Base-by-base conservation (phyloP, 495 filamentous ascomycete species). In the Platismatia glauca region DNA sequence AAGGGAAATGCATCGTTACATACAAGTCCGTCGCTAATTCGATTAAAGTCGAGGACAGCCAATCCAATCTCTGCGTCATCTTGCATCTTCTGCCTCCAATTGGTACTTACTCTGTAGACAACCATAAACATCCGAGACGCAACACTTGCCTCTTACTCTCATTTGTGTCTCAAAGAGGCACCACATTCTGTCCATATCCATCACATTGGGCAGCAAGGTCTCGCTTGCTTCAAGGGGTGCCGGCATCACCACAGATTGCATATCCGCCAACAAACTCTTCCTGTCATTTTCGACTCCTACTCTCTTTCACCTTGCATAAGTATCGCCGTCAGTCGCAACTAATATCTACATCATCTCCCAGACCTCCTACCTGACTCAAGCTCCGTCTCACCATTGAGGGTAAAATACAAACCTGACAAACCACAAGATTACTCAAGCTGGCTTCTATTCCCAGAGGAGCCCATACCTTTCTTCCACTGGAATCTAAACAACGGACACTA, bases 211-310 rank as follows among this genome's bases (percentile, higher is more conserved):
- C 50, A 53, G 8, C 37, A 55, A 61, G 37, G 65, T 67, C 62
- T 61, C 62, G 61, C 41, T 58, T 67, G 62, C 38, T 60, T 41
- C 65, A 67, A 67, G 65, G 65, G 62, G 65, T 61, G 65, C 61
- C 65, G 57, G 65, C 65, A 67, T 67, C 52, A 34, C 15, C 15
- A 66, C 39, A 38, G 43, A 27, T 61, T 56, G 29, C 60, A 34
- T 43, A 60, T 61, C n/a, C 38, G 55, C 33, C 18, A 31, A 41
- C 34, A 37, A 44, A 41, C 43, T 22, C 46, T 27, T 56, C 60
- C 60, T 50, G 24, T 63, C 33, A 56, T 29, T 53, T 56, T 24
- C 15, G 27, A 46, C 61, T 18, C 39, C 41, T 16, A 35, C 46
- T 57, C 61, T 41, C 61, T 61, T 60, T 64, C 37, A 61, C 50